These are phyloP conservation scores for Pseudonectria foliicola DNA, from an alignment of 2,329 filamentous ascomycete species.

Conservation along the genomic window DNA sequence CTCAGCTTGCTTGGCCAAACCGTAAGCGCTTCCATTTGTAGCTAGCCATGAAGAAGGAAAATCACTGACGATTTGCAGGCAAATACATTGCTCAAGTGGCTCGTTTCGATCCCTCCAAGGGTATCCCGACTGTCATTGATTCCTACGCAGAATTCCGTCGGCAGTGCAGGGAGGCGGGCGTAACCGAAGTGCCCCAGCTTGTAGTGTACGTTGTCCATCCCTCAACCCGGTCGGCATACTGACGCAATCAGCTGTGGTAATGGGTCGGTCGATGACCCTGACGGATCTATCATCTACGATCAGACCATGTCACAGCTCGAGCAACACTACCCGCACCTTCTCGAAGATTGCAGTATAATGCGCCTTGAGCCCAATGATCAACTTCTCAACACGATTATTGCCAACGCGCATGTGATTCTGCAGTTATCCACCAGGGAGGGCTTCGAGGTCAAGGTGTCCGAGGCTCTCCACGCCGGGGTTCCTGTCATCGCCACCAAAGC, in stretches of 20 bases:
- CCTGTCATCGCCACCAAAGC: slow-evolving; percentile 69
- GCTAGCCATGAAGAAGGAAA: not conserved
- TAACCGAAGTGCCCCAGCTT: slow-evolving; percentile 58
- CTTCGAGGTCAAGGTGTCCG: slow-evolving; percentile 81
- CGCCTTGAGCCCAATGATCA: slow-evolving; percentile 73
- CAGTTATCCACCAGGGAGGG: slow-evolving; percentile 77
- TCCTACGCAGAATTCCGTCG: slow-evolving; percentile 67
- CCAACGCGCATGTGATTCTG: slow-evolving; percentile 64
- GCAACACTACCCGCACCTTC: slow-evolving; percentile 52
- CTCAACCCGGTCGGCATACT: slow-evolving; percentile 3
- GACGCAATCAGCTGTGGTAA: slow-evolving; percentile 53
- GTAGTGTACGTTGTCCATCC: slow-evolving; percentile 44
- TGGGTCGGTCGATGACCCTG: slow-evolving; percentile 74
- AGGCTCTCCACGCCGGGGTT: slow-evolving; percentile 72
- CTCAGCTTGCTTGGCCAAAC: slow-evolving; percentile 49
- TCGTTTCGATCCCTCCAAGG: slow-evolving; percentile 78
- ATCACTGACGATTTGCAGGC: slow-evolving; percentile 29
- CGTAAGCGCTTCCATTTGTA: slow-evolving; percentile 25
- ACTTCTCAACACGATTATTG: slow-evolving; percentile 68
- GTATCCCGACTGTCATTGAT: slow-evolving; percentile 69
- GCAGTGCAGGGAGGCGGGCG: slow-evolving; percentile 45
- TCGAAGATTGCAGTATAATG: slow-evolving; percentile 64
- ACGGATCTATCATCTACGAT: slow-evolving; percentile 65
- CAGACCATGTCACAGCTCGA: slow-evolving; percentile 63
- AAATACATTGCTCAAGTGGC: slow-evolving; percentile 76